A percentile compares a stretch with the other conserved stretches of the same genome.
phyloP scores from a whole-genome alignment of 768 basidiomycete species.

The Leccinum boreale region DNA sequence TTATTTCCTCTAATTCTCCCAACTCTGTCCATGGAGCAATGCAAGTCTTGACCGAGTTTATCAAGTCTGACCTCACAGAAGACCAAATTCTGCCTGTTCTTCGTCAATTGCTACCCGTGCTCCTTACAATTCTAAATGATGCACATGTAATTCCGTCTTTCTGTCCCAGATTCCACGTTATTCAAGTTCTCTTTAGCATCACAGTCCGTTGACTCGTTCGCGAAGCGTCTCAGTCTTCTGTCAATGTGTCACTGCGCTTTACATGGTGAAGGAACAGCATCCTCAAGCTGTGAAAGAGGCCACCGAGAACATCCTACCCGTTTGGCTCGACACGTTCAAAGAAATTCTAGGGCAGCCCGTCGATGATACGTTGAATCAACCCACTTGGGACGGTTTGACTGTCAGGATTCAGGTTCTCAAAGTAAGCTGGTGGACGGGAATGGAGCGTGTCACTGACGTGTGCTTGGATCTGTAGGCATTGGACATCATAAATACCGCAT shows the following conservation, averaged over 20 bases:
- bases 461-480: conserved; percentile 54
- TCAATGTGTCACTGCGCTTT: conserved; percentile 84
- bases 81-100: conserved; percentile 93
- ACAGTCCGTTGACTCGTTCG: conserved; percentile 79
- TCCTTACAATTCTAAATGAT: conserved; percentile 76
- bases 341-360: conserved; percentile 64
- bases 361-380: conserved; percentile 53
- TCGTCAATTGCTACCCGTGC: conserved; percentile 82
- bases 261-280: conserved; percentile 94
- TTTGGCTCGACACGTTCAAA: conserved; percentile 91
- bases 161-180: neutral
- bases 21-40: conserved; percentile 91
- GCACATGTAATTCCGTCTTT: conserved; percentile 48
- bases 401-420: conserved; percentile 84
- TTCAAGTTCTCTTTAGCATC: conserved; percentile 39
- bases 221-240: conserved; percentile 85
- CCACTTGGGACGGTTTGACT: conserved; percentile 79
- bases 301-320: conserved; percentile 72
- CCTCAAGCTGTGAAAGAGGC: conserved; percentile 85
- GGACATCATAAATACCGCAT: conserved; percentile 74
- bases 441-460: neutral
- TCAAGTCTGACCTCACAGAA: conserved; percentile 88
- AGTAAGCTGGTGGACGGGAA: conserved; percentile 38
- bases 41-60: conserved; percentile 94
- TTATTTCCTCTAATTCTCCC: conserved; percentile 70